Base-by-base conservation (phyloP, 2,329 filamentous ascomycete genomes). In the Xylariaceae sp. region DNA sequence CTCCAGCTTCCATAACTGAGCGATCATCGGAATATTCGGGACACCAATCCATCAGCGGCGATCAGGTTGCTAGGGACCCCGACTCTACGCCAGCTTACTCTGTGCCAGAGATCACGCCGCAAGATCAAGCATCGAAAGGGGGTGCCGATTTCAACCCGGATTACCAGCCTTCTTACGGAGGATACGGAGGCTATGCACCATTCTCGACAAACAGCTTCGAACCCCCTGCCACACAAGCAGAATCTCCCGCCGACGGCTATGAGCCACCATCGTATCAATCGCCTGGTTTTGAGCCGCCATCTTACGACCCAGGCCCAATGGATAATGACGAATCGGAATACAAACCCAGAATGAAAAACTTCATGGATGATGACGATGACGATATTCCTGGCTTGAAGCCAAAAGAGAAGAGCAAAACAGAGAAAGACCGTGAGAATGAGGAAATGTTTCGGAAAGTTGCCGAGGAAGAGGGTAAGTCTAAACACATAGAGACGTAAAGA, bases 371-470 rank as follows among this genome's bases (percentile, higher is more conserved):
- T 60, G 88, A 92, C 31, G 88, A 89, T 27, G 84, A 86, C 29
- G 84, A 86, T 60, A 79, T 88, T 43, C 75, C 83, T 34, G 73
- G 74, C 5, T 59, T 74, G 43, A 75, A 69, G 42, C 74, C 80
- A 1, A 73, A 75, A 59, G 79, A 76, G 31, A 86, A 87, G 68
- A 79, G 72, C 1, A 85, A 86, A 68, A 74, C 80, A 40, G 85
- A 87, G 9, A 86, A 84, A 64, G 89, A 95, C 64, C 80, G 83
- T 29, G 87, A 90, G 69, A 91, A 91, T 47, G 87, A 90, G 54
- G 91, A 95, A 64, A 85, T 90, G 69, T 89, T 96, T 76, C 83
- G 85, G 53, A 90, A 86, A 70, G 89, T 89, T 30, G 92, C 90
- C 0, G 91, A 87, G 65, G 83, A 85, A 71, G 84, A 87, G 72